Percentiles rank a stretch among this genome's conserved stretches.
Conservation (phyloP, 352 stramenopile species). For the Paralagenidium karlingii region DNA sequence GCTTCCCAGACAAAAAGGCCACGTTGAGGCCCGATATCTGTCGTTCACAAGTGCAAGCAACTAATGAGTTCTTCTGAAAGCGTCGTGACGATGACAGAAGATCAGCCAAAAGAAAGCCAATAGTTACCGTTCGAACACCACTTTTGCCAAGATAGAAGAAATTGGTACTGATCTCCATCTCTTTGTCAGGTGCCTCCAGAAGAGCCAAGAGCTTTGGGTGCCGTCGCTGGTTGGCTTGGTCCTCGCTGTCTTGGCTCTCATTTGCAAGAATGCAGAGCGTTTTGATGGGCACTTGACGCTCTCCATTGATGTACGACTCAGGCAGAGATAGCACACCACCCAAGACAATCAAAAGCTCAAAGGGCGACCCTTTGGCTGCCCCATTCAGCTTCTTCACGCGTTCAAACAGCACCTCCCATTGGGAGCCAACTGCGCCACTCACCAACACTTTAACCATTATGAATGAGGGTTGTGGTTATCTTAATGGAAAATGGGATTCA, state of each 20-base stretch:
- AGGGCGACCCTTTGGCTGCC: constrained; percentile 28
- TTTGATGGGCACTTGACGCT: constrained; percentile 23
- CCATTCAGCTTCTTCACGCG: constrained; percentile 55
- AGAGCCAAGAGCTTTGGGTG: too few relatives aligned
- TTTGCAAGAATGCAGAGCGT: constrained; percentile 43
- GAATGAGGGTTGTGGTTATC: too few relatives aligned
- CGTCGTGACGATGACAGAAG: too few relatives aligned
- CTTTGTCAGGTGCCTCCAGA: constrained; percentile 3
- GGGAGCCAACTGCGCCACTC: constrained; percentile 38
- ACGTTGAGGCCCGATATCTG: constrained; percentile 29
- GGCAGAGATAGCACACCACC: constrained; percentile 45
- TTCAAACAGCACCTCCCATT: constrained; percentile 56
- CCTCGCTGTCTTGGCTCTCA: too few relatives aligned
- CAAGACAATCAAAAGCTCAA: constrained; percentile 48
- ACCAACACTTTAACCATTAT: constrained; percentile 69
- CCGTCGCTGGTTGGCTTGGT: too few relatives aligned
- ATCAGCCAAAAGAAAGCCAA: too few relatives aligned
- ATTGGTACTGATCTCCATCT: constrained; percentile 28
- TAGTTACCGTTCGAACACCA: constrained; percentile 23
- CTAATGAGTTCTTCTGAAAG: too few relatives aligned
- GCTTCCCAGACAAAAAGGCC: constrained; percentile 20
- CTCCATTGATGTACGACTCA: constrained; percentile 19
- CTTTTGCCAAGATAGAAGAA: constrained; percentile 32
- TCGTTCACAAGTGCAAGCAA: too few relatives aligned
- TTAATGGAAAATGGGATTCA: too few relatives aligned